Evolutionary conservation across 306 rosid species (phyloP), one percentile per base, ranked within the genome.

Genomic region (Gastrolobium bilobum): DNA sequence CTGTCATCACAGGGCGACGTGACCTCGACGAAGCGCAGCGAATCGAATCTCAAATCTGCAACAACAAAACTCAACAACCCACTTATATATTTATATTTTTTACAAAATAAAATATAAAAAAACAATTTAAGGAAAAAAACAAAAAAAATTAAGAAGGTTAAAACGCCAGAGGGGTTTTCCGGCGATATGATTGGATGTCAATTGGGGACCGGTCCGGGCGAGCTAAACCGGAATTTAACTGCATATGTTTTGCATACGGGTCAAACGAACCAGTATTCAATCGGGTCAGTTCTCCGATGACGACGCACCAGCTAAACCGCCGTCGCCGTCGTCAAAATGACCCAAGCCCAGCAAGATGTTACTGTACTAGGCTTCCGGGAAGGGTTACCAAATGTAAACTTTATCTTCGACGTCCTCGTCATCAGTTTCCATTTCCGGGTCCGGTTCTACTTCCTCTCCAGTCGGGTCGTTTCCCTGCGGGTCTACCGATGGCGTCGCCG

Each of bases 331-430:
- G 26, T n/a, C 2, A 5, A 67, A 43, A 1, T 42, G 57, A 10
- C 9, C 15, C 7, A 67, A 6, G 1, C 5, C 57, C 35, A 67
- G n/a, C 1, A 48, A 51, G 3, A 15, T 6, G 1, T 51, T 7
- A 2, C 3, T 20, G 30, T 29, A 1, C 9, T 20, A 20, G 0
- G 26, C 9, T 1, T 51, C 30, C 2, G 30, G 48, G 48, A 30
- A 11, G 0, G 88, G 87, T 34, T 82, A 61, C 54, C 78, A 29
- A 75, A 84, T n/a, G 34, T 79, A 78, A 9, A 8, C 50, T 7
- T 79, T 44, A 31, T 43, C 71, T 13, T 61, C 88, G 0, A 4
- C 15, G 60, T 54, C 74, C 34, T 5, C 33, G 2, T 62, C 80
- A 14, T 62, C 80, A 14, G 71, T 39, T 5, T 63, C 73, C 11